phyloP scores from a whole-genome alignment of 1,284 basidiomycete genomes.

The Neolentinus lepideus region DNA sequence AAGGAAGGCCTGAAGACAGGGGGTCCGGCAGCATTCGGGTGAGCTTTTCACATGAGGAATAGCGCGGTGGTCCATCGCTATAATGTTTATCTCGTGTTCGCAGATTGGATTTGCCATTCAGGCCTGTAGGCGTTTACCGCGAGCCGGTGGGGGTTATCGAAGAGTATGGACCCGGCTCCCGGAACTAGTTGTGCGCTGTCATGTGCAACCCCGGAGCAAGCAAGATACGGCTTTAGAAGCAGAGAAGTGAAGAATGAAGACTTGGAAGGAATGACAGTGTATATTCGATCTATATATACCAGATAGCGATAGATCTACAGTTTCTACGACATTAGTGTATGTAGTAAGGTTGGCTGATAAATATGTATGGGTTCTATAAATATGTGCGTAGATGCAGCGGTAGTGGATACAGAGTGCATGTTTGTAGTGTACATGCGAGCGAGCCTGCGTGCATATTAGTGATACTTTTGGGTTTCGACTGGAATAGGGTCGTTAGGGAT shows the following conservation, averaged over 20 bases:
- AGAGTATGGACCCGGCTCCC: conserved; percentile 11
- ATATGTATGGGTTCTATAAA: not conserved
- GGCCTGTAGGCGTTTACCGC: conserved; percentile 20
- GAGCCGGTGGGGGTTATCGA: conserved; percentile 20
- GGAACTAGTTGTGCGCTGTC: not conserved
- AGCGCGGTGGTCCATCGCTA: not conserved
- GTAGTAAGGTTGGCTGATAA: not conserved
- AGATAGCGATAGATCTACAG: not conserved
- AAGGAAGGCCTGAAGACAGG: conserved; percentile 46
- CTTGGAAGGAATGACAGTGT: not conserved
- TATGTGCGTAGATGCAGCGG: not conserved
- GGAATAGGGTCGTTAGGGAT: not conserved
- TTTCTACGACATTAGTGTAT: not conserved
- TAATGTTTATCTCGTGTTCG: not conserved
- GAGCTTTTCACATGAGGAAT: conserved; percentile 2
- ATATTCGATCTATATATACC: not conserved
- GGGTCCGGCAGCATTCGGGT: conserved; percentile 33
- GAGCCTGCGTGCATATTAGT: not conserved
- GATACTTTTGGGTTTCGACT: not conserved
- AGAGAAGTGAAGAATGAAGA: not conserved
- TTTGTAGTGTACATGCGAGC: not conserved
- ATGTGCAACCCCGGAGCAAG: not conserved
- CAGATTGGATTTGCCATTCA: conserved; percentile 21
- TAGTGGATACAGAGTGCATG: not conserved
- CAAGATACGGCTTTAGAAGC: not conserved